A percentile compares a stretch with the other conserved stretches of the same genome.
These are phyloP conservation scores for Macadamia tetraphylla DNA, from an alignment of 164 flowering plant species.

Conservation along the genomic window DNA sequence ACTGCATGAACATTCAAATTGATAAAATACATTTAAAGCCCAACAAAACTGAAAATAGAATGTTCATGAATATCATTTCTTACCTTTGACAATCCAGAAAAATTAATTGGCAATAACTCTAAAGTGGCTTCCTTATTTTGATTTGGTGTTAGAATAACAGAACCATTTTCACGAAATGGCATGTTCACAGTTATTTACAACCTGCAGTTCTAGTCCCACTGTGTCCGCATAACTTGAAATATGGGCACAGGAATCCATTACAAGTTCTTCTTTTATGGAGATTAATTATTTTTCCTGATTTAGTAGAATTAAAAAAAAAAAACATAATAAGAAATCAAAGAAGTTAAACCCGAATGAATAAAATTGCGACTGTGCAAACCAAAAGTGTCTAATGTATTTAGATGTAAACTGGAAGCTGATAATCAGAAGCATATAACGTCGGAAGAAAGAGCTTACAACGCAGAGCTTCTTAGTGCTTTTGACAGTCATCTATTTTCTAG, in stretches of 20 bases:
- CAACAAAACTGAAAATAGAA: background rate
- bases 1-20: too few relatives aligned
- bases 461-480: slow-evolving; percentile 87
- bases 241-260: background rate
- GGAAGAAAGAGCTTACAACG: slow-evolving; percentile 48
- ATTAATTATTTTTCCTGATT: background rate
- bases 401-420: too few relatives aligned
- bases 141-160: slow-evolving; percentile 68
- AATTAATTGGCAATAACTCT: slow-evolving; percentile 70
- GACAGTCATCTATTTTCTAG: slow-evolving; percentile 71
- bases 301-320: background rate
- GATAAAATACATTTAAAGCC: background rate
- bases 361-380: background rate
- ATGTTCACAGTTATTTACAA: slow-evolving; percentile 56
- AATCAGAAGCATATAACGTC: background rate
- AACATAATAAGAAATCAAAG: background rate
- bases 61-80: background rate
- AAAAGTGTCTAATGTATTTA: background rate
- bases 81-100: slow-evolving; percentile 68
- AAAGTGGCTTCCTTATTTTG: slow-evolving; percentile 62
- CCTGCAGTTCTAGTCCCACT: slow-evolving; percentile 83
- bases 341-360: background rate
- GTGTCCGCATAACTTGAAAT: slow-evolving; percentile 85
- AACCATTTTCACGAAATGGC: slow-evolving; percentile 56
- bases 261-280: background rate